phyloP scores from a whole-genome alignment of 192 early-diverging fungal genomes.

The Polychytrium aggregatum region DNA sequence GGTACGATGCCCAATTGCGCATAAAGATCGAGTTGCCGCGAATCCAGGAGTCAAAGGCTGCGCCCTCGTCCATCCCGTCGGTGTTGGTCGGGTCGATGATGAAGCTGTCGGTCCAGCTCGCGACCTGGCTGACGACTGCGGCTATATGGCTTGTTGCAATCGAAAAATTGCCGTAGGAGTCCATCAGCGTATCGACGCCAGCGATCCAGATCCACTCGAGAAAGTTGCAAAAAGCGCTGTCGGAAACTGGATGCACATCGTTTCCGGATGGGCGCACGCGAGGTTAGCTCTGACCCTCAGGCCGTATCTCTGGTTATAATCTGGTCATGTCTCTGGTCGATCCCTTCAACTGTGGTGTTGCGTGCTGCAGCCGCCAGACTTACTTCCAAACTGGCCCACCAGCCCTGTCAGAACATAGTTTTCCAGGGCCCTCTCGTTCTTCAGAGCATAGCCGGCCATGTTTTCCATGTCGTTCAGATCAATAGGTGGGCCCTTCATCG shows the following conservation, averaged over 20 bases:
- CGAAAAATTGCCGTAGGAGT: slow-evolving; percentile 13
- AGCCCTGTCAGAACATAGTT: slow-evolving; percentile 16
- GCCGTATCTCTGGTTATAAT: neutral
- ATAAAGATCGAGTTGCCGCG: slow-evolving; percentile 17
- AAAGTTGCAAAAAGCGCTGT: slow-evolving; percentile 3
- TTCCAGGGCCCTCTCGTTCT: slow-evolving; percentile 9
- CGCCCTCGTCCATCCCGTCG: slow-evolving; percentile 1
- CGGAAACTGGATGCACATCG: slow-evolving; percentile 18
- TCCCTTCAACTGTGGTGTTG: too few relatives aligned
- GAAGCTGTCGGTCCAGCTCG: slow-evolving; percentile 12
- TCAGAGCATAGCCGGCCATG: slow-evolving; percentile 11
- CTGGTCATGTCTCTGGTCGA: too few relatives aligned
- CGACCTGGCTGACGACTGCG: slow-evolving; percentile 10
- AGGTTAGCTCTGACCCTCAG: neutral
- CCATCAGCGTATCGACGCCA: too few relatives aligned
- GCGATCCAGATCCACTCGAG: slow-evolving; percentile 10
- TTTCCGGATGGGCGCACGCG: slow-evolving; percentile 17
- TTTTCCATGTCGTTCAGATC: slow-evolving; percentile 23
- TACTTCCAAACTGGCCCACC: slow-evolving; percentile 18
- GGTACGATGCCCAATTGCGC: too few relatives aligned
- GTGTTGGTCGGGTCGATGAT: slow-evolving; percentile 12
- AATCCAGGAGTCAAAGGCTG: slow-evolving; percentile 7
- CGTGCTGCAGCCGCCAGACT: neutral
- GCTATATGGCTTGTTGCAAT: slow-evolving; percentile 20
- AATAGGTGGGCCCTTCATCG: slow-evolving; percentile 7